These are phyloP conservation scores for Halophytophthora polymorphica DNA, from an alignment of 352 stramenopile genomes.

Conservation along the genomic window DNA sequence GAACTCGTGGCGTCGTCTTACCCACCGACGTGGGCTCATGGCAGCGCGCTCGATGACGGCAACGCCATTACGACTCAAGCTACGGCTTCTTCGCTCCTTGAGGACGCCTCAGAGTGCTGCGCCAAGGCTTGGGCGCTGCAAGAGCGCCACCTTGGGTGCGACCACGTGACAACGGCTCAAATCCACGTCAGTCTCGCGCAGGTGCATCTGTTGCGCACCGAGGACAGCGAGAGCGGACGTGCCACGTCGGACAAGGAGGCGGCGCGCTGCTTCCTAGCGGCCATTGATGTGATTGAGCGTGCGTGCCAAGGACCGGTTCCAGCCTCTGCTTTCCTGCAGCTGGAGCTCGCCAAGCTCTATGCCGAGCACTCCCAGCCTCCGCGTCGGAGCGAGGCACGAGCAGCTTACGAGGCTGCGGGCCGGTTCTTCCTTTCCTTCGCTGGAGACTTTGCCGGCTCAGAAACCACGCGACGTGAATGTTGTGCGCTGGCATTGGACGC, in stretches of 20 bases:
- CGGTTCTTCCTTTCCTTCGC: slow-evolving; percentile 65
- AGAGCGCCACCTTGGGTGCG: slow-evolving; percentile 38
- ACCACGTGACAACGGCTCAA: slow-evolving; percentile 49
- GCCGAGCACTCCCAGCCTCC: slow-evolving; percentile 22
- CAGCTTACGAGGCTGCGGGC: slow-evolving; percentile 34
- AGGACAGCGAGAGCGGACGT: slow-evolving; percentile 5
- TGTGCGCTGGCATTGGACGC: slow-evolving; percentile 56
- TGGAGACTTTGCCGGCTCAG: slow-evolving; percentile 42
- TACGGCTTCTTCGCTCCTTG: slow-evolving; percentile 31
- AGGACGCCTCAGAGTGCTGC: slow-evolving; percentile 67
- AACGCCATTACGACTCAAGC: slow-evolving; percentile 3
- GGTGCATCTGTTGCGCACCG: slow-evolving; percentile 34
- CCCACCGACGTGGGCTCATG: slow-evolving; percentile 7
- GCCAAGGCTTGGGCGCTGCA: slow-evolving; percentile 64
- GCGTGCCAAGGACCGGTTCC: slow-evolving; percentile 54
- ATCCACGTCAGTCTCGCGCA: slow-evolving; percentile 58
- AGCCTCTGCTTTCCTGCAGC: slow-evolving; percentile 48
- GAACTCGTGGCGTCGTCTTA: slow-evolving; percentile 33
- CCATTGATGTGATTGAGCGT: slow-evolving; percentile 52
- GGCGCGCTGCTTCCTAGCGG: slow-evolving; percentile 36
- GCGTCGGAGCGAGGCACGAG: slow-evolving; percentile 11
- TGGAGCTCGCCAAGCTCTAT: slow-evolving; percentile 60
- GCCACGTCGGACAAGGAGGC: slow-evolving; percentile 23
- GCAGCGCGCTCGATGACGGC: slow-evolving; percentile 5
- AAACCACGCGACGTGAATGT: slow-evolving; percentile 56